These are phyloP conservation scores for Sporisorium scitamineum DNA, from an alignment of 1,284 basidiomycete species.

Conservation along the genomic window DNA sequence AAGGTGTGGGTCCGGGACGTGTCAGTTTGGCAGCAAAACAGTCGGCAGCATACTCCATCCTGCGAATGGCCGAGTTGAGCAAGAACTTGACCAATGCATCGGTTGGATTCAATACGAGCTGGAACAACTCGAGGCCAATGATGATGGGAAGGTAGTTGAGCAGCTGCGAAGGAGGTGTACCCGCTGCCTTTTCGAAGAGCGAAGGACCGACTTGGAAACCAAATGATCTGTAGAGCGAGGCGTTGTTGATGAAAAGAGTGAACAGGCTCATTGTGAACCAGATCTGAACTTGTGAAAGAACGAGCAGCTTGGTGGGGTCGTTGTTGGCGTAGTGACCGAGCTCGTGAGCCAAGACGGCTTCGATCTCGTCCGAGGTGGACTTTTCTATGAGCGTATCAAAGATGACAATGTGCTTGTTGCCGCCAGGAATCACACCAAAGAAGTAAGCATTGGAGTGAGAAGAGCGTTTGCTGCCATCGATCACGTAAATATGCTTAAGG, in stretches of 20 bases:
- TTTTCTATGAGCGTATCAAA: slow-evolving; percentile 96
- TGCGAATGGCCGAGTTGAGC: slow-evolving; percentile 59
- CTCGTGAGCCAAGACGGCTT: slow-evolving; percentile 78
- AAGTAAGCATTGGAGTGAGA: slow-evolving; percentile 87
- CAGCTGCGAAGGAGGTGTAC: slow-evolving; percentile 22
- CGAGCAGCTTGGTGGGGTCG: slow-evolving; percentile 89
- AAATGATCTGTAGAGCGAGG: slow-evolving; percentile 82
- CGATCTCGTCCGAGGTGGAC: slow-evolving; percentile 77
- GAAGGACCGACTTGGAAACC: slow-evolving; percentile 75
- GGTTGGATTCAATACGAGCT: slow-evolving; percentile 62
- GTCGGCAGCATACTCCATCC: slow-evolving; percentile 67
- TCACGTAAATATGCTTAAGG: slow-evolving; percentile 92
- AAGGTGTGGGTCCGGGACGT: slow-evolving; percentile 48
- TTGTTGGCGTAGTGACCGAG: slow-evolving; percentile 76
- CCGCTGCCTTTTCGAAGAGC: slow-evolving; percentile 35
- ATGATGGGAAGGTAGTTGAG: slow-evolving; percentile 63
- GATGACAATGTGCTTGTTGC: slow-evolving; percentile 78
- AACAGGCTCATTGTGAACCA: slow-evolving; percentile 87
- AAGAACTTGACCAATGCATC: slow-evolving; percentile 65
- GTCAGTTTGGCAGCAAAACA: slow-evolving; percentile 55
- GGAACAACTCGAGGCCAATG: slow-evolving; percentile 67
- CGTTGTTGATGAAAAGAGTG: slow-evolving; percentile 88
- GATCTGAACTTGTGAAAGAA: slow-evolving; percentile 86
- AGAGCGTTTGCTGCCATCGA: slow-evolving; percentile 94
- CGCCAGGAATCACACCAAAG: slow-evolving; percentile 65